Evolutionary conservation across 768 basidiomycete species (phyloP).

Genomic region (Pisolithus marmoratus): DNA sequence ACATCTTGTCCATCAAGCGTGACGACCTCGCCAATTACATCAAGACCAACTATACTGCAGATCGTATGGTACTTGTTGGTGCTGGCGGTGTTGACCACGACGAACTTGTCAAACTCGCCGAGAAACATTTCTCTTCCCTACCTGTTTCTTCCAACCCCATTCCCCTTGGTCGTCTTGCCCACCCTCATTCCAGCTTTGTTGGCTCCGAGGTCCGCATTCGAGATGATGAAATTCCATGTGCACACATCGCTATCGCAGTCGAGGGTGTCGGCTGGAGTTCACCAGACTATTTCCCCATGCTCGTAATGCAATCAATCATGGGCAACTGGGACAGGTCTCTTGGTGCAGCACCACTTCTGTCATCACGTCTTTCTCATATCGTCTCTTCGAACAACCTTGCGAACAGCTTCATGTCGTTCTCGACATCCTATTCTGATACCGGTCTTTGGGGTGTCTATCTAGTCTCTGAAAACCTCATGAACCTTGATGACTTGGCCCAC

Average conservation of each 20-base stretch:
- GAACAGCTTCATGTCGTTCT: constrained; percentile 99
- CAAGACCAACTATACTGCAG: constrained; percentile 96
- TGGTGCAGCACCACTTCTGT: constrained; percentile 83
- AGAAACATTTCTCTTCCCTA: constrained; percentile 86
- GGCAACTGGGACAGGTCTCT: constrained; percentile 99
- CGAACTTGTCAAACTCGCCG: constrained; percentile 90
- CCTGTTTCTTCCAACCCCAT: constrained; percentile 86
- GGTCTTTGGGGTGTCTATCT: constrained; percentile 99
- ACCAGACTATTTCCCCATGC: constrained; percentile 99
- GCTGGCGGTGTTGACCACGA: constrained; percentile 92
- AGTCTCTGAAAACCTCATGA: constrained; percentile 89
- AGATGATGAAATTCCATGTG: constrained; percentile 84
- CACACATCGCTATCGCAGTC: constrained; percentile 93
- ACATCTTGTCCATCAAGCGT: constrained; percentile 92
- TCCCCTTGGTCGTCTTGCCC: constrained; percentile 75
- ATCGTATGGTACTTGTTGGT: constrained; percentile 98
- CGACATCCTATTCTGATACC: constrained; percentile 96
- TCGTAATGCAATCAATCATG: constrained; percentile 95
- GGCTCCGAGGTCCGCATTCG: constrained; percentile 95
- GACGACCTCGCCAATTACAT: constrained; percentile 89
- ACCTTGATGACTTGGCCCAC: constrained; percentile 90
- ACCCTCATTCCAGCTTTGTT: constrained; percentile 75
- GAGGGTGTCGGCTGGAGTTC: constrained; percentile 98
- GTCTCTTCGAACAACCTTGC: constrained; percentile 92
- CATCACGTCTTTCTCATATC: constrained; percentile 87